Evolutionary conservation across 1,284 basidiomycete genomes (phyloP).

Genomic region (Gomphus bonarii): DNA sequence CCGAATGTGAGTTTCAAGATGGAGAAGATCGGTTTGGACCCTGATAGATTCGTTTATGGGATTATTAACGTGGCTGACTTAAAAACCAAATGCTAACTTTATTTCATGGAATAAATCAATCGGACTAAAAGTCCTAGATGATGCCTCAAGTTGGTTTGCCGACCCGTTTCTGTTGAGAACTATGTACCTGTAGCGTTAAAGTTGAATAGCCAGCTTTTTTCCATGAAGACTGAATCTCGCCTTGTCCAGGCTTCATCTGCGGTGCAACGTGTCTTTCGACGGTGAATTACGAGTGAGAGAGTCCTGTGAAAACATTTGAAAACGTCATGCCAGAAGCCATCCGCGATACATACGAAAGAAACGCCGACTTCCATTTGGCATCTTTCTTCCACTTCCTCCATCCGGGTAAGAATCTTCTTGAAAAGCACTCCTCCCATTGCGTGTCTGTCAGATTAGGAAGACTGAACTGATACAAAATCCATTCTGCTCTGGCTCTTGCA

Average conservation of each 20-base stretch:
- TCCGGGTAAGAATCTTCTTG: conserved; percentile 56
- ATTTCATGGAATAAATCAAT: conserved; percentile 57
- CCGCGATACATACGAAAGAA: conserved; percentile 38
- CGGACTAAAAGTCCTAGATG: conserved; percentile 59
- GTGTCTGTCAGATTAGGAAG: conserved; percentile 49
- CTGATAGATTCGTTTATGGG: conserved; percentile 5
- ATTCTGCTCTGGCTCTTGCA: conserved; percentile 43
- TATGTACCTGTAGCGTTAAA: conserved; percentile 41
- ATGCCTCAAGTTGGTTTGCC: conserved; percentile 55
- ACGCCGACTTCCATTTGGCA: conserved; percentile 34
- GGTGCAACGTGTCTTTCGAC: conserved; percentile 56
- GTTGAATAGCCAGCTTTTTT: not conserved
- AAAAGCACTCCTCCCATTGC: conserved; percentile 67
- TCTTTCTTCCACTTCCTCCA: conserved; percentile 62
- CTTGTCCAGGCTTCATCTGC: conserved; percentile 73
- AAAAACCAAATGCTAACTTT: conserved; percentile 42
- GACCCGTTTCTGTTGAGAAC: conserved; percentile 63
- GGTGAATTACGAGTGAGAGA: conserved; percentile 54
- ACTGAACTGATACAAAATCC: conserved; percentile 54
- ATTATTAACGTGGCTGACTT: not conserved
- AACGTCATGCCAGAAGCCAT: not conserved
- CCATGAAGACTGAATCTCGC: conserved; percentile 23
- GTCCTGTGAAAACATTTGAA: conserved; percentile 28
- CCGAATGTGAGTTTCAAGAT: conserved; percentile 16
- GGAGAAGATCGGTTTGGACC: conserved; percentile 15